Conservation (phyloP, 345 rosid species). For the Noccaea bulbosa region DNA sequence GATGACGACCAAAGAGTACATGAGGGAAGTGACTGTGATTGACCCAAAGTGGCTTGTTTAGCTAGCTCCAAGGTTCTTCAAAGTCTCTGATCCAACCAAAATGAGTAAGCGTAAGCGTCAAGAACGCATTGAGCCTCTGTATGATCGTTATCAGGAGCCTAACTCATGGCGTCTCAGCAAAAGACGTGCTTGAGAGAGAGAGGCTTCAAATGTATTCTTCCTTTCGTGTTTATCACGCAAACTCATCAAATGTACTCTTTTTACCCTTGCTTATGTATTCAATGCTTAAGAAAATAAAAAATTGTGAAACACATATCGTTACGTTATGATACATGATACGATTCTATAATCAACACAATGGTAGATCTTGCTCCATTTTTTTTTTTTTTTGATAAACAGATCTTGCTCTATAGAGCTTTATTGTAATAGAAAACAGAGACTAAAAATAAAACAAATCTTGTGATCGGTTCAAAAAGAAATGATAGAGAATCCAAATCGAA, state of each 20-base stretch:
- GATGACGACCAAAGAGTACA: conserved; percentile 87
- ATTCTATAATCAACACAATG: too few relatives aligned
- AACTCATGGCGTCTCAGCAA: conserved; percentile 90
- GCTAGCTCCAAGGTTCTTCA: conserved; percentile 86
- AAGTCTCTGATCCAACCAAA: conserved; percentile 76
- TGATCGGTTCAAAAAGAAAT: too few relatives aligned
- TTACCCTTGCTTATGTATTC: conserved; percentile 16
- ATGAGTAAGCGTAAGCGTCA: conserved; percentile 90
- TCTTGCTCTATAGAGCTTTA: too few relatives aligned
- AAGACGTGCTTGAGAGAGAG: conserved; percentile 62
- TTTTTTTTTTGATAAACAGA: too few relatives aligned
- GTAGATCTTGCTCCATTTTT: too few relatives aligned
- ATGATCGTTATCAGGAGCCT: conserved; percentile 84
- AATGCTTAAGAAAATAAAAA: background rate
- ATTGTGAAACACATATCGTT: background rate
- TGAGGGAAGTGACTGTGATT: conserved; percentile 81
- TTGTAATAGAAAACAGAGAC: too few relatives aligned
- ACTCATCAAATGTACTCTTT: background rate
- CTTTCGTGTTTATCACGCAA: background rate
- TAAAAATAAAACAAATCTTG: too few relatives aligned
- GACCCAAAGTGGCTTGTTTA: conserved; percentile 94
- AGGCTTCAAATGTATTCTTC: background rate
- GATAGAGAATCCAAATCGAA: too few relatives aligned
- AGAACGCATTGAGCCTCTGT: conserved; percentile 66
- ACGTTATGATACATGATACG: too few relatives aligned